Evolutionary conservation across 805 yeast species (phyloP).

Genomic region (Lipomyces yamanashiensis): DNA sequence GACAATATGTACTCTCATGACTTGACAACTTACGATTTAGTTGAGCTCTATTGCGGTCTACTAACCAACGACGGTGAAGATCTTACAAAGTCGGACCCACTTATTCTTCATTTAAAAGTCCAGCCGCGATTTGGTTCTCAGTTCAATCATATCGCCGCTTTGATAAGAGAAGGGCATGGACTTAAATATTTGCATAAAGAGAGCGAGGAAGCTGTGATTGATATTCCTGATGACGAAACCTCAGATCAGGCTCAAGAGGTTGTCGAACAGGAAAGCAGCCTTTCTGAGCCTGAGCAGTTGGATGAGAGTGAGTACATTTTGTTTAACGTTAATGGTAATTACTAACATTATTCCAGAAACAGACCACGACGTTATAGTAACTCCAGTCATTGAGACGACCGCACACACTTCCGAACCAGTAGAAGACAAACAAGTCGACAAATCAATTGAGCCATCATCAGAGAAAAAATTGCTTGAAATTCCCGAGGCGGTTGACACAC

Average conservation of each 20-base stretch:
- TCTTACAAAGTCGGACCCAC: conserved; percentile 2
- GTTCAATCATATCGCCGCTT: conserved; percentile 28
- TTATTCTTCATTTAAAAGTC: conserved; percentile 8
- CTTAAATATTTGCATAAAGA: conserved; percentile 9
- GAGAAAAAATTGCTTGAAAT: too few relatives aligned
- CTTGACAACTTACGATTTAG: conserved; percentile 32
- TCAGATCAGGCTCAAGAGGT: background rate
- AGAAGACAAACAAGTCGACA: too few relatives aligned
- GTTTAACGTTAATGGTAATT: too few relatives aligned
- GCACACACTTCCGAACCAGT: too few relatives aligned
- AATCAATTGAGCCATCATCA: too few relatives aligned
- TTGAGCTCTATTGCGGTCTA: conserved; percentile 25
- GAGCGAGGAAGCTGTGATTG: conserved; percentile 2
- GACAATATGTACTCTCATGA: conserved; percentile 30
- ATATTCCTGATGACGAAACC: conserved; percentile 3
- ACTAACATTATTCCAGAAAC: too few relatives aligned
- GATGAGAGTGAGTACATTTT: too few relatives aligned
- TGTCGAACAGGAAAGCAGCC: background rate
- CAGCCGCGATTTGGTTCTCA: conserved; percentile 28
- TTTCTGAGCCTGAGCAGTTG: too few relatives aligned
- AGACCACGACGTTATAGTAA: too few relatives aligned
- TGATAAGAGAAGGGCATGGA: conserved; percentile 31
- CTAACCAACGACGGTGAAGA: conserved; percentile 19
- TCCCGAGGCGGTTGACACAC: background rate
- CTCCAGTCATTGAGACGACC: too few relatives aligned